Conservation (phyloP, 768 basidiomycete genomes). For the Lactarius deliciosus region DNA sequence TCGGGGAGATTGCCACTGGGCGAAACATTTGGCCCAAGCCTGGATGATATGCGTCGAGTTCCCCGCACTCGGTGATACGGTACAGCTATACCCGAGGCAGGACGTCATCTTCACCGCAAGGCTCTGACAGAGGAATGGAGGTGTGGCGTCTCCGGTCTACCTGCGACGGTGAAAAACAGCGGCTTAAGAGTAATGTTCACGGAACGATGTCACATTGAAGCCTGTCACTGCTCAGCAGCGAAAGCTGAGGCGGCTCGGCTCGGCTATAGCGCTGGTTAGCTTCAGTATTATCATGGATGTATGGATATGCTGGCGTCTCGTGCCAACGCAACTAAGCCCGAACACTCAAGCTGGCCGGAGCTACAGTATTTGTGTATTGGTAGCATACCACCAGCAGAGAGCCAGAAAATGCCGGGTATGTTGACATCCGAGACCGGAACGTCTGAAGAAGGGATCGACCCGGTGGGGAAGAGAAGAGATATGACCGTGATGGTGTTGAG, state of each 20-base stretch:
- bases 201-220: not conserved
- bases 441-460: not conserved
- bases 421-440: not conserved
- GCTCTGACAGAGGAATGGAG: not conserved
- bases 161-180: not conserved
- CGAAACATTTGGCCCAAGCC: not conserved
- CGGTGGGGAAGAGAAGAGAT: not conserved
- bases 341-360: too few species aligned
- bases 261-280: not conserved
- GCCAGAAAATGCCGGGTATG: not conserved
- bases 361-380: too few species aligned
- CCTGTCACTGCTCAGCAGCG: not conserved
- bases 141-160: not conserved
- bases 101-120: not conserved
- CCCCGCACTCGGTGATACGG: not conserved
- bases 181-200: not conserved
- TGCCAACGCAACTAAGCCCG: too few species aligned
- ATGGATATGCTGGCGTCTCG: not conserved
- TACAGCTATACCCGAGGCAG: not conserved
- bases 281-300: not conserved
- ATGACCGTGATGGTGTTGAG: too few species aligned
- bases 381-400: not conserved
- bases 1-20: not conserved
- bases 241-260: not conserved
- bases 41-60: not conserved